phyloP scores from a whole-genome alignment of 306 rosid species.

The Vigna mungo region DNA sequence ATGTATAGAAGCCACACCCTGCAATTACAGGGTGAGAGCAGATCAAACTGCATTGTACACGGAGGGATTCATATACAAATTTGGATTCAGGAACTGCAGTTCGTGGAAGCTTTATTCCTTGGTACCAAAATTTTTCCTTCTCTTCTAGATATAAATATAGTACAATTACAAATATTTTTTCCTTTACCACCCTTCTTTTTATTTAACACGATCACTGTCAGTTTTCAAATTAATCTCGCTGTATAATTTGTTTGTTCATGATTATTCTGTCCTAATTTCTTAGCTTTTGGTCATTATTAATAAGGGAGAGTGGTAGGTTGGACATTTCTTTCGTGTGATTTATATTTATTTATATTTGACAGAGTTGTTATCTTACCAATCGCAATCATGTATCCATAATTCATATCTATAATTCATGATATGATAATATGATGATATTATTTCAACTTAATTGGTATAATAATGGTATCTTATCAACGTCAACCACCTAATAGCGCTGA shows the following conservation, averaged over 20 bases:
- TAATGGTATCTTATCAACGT: slow-evolving; percentile 8
- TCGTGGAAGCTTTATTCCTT: slow-evolving; percentile 54
- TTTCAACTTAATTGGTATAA: slow-evolving; percentile 1
- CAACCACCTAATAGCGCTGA: not conserved
- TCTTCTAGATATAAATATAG: slow-evolving; percentile 32
- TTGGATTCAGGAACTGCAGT: slow-evolving; percentile 57
- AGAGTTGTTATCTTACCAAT: not conserved
- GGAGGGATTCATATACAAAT: slow-evolving; percentile 54
- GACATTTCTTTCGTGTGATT: slow-evolving; percentile 9
- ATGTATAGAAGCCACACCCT: slow-evolving; percentile 91
- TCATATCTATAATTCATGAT: not conserved
- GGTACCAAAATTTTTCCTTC: slow-evolving; percentile 41
- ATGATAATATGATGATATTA: not conserved
- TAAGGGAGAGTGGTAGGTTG: slow-evolving; percentile 5
- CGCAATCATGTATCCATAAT: not conserved
- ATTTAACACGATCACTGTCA: slow-evolving; percentile 23
- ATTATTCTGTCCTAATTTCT: slow-evolving; percentile 30
- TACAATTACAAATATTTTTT: slow-evolving; percentile 22
- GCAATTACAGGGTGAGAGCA: slow-evolving; percentile 77
- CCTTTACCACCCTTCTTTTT: slow-evolving; percentile 13
- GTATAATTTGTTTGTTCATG: slow-evolving; percentile 37
- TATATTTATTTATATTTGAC: slow-evolving; percentile 1
- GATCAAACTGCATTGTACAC: slow-evolving; percentile 60
- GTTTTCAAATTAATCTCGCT: slow-evolving; percentile 18
- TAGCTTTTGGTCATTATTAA: slow-evolving; percentile 29